Evolutionary conservation across 768 basidiomycete species (phyloP).

Genomic region (Tulasnella sp.): DNA sequence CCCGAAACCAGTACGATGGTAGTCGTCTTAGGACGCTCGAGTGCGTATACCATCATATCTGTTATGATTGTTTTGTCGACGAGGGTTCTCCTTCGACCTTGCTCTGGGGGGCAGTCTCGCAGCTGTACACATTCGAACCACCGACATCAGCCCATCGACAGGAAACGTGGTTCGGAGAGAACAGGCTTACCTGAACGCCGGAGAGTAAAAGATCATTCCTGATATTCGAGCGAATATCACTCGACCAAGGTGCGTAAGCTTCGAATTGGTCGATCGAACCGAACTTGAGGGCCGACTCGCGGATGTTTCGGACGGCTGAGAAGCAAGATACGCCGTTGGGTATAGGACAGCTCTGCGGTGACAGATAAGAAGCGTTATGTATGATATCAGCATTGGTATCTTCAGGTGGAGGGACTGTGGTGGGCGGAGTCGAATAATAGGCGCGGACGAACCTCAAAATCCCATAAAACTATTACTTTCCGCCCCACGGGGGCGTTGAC

Average conservation of each 20-base stretch:
- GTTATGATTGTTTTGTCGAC: slow-evolving; percentile 46
- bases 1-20: slow-evolving; percentile 54
- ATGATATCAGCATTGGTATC: too few relatives aligned
- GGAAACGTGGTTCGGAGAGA: background rate
- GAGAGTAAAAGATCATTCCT: background rate
- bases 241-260: background rate
- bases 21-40: slow-evolving; percentile 42
- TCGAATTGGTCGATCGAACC: background rate
- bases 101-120: slow-evolving; percentile 3
- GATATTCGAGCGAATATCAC: background rate
- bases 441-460: background rate
- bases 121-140: slow-evolving; percentile 9
- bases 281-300: background rate
- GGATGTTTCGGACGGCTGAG: background rate
- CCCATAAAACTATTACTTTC: background rate
- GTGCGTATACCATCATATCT: slow-evolving; percentile 54
- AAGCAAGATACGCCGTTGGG: background rate
- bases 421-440: background rate
- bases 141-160: background rate
- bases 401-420: too few relatives aligned
- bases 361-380: too few relatives aligned
- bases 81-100: slow-evolving; percentile 22
- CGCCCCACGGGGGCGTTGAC: background rate
- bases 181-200: background rate
- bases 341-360: background rate